Base-by-base conservation (phyloP, 140 eudicot species). In the Flaveria floridana region DNA sequence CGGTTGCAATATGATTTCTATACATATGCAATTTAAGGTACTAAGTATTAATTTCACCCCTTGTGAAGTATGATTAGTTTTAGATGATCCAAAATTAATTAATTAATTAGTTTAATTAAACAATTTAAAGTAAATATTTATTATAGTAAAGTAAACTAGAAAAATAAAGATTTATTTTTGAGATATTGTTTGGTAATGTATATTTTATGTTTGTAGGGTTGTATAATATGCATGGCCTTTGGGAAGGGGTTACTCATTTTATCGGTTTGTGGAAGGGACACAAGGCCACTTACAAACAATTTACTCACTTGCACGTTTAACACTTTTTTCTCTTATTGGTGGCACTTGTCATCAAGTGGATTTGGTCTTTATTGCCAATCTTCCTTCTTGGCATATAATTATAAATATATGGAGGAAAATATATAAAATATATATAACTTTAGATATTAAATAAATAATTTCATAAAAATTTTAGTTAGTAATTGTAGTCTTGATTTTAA, bases 291-390 rank as follows among this genome's bases (percentile, higher is more conserved):
- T 73, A 67, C 71, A 19, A 56, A 70, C 77, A 48, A 55, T 78
- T 78, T 70, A 70, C 61, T 78, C 82, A 71, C 25, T 80, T 80
- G 83, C 80, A 67, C 83, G 74, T 63, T 80, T 74, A 65, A 57
- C 80, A 57, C 80, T 23, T 62, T 70, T 34, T 71, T 80, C 71
- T 66, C 76, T 74, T 66, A 73, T 80, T 74, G 65, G 76, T 80
- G 34, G 71, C 83, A 80, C 79, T 67, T 79, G 71, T 73, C 76
- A 66, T 56, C 83, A 79, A 79, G 83, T 80, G 80, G 83, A 65
- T 66, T 80, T 80, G 80, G 80, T 74, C 80, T 67, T 30, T 57
- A 37, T 67, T 21, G 71, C 20, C 41, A 53, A 57, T 80, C 47
- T 80, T 73, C 39, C 37, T 55, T 74, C 46, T 30, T 19, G 34